Base-by-base conservation (phyloP, 2,329 filamentous ascomycete species). In the Phyllosticta paracitricarpa region DNA sequence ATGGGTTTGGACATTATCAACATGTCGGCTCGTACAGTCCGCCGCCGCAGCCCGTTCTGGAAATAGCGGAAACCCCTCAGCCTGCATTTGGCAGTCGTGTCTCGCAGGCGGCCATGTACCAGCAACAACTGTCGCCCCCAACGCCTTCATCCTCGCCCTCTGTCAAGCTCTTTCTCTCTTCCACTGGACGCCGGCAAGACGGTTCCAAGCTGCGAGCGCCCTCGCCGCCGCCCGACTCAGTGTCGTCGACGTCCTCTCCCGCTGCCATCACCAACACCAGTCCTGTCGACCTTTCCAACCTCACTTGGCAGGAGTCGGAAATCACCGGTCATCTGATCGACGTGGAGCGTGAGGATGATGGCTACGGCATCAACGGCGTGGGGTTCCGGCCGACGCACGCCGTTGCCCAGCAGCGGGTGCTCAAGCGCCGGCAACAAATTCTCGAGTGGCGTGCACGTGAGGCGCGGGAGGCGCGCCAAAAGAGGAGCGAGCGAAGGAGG, bases 281-380 rank as follows among this genome's bases (percentile, higher is more conserved):
- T 51, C n/a, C 8, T 67, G 5, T 71, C 71, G 24, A 72, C 28
- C 68, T 65, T 56, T 66, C 72, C 8, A 67, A 69, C 40, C 70
- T 79, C 63, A 78, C 77, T 62, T 86, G 84, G 84, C 80, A 81
- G 66, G 81, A 84, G 64, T 77, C 77, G 48, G 84, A 87, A 68
- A 86, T 86, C 67, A 86, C 84, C 4, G 83, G 83, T 14, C 81
- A 85, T 66, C 69, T 78, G 33, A 74, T 73, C 22, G 77, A 81
- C 58, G 77, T 73, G 4, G 81, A 84, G 59, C 80, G 81, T 6
- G 80, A 79, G 51, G 84, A 86, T 67, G 84, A 87, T 68, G 83
- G 84, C 2, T 82, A 82, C 60, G 84, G 84, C 4, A 80, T 86
- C 64, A 86, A 87, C 66, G 84, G 84, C 1, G 78, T 87, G 61